Percentiles rank a stretch among this genome's conserved stretches.
These are phyloP conservation scores for Hypoxylon sp. DNA, from an alignment of 2,329 filamentous ascomycete genomes.

Conservation along the genomic window DNA sequence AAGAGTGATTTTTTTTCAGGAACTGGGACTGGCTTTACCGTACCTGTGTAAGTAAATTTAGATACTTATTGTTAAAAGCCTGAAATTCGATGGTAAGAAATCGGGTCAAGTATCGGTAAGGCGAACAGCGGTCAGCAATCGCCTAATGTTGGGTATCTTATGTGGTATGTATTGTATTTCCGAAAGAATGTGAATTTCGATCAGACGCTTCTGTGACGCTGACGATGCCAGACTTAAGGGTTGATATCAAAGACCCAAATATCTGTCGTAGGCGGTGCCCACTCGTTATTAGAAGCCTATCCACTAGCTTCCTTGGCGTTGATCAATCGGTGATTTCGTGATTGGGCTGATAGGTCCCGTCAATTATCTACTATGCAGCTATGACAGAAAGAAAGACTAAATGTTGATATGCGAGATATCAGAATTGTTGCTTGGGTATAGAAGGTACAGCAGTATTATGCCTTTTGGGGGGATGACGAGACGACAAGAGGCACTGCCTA, in stretches of 20 bases:
- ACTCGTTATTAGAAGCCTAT: constrained; percentile 19
- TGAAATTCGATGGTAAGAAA: background rate
- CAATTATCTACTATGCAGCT: no score
- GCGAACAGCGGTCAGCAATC: background rate
- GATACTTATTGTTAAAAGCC: constrained; percentile 9
- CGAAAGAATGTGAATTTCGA: constrained; percentile 4
- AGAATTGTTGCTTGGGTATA: constrained; percentile 8
- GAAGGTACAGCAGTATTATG: background rate
- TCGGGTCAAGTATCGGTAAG: constrained; percentile 4
- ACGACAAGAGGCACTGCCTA: background rate
- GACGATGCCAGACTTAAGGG: constrained; percentile 17
- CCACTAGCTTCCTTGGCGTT: constrained; percentile 26
- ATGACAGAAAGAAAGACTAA: constrained; percentile 9
- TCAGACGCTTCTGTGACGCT: constrained; percentile 1
- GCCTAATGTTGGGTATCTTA: constrained; percentile 9
- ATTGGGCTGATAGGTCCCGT: constrained; percentile 14
- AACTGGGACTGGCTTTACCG: background rate
- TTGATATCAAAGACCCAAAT: constrained; percentile 11
- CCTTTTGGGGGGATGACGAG: background rate
- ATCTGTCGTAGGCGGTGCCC: constrained; percentile 15
- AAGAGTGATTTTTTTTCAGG: constrained; percentile 29
- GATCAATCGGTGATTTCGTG: constrained; percentile 16
- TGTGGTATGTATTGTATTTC: no score
- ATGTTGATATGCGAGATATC: constrained; percentile 12
- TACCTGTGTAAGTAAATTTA: constrained; percentile 6